Evolutionary conservation across 495 filamentous ascomycete genomes (phyloP).

Genomic region (Letharia columbiana): DNA sequence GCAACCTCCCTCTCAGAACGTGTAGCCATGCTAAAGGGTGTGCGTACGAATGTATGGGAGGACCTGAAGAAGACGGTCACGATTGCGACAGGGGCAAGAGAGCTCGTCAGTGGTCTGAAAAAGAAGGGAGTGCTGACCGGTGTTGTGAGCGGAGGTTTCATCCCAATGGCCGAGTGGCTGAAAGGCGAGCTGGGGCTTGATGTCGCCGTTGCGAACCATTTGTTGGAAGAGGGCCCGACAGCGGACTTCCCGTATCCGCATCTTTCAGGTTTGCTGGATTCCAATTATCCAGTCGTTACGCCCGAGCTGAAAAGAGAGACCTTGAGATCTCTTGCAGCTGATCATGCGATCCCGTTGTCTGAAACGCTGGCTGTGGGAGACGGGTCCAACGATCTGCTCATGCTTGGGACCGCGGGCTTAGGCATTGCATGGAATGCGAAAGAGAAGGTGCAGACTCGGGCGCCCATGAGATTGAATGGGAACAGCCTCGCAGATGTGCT

Average conservation of each 20-base stretch:
- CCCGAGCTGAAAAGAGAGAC: slow-evolving; percentile 69
- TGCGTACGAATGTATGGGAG: slow-evolving; percentile 72
- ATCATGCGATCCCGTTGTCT: slow-evolving; percentile 60
- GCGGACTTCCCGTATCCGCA: slow-evolving; percentile 22
- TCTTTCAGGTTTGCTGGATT: slow-evolving; percentile 68
- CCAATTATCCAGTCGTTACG: slow-evolving; percentile 67
- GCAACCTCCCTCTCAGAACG: slow-evolving; percentile 68
- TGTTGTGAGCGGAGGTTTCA: slow-evolving; percentile 86
- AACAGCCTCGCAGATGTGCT: slow-evolving; percentile 71
- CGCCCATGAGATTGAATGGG: slow-evolving; percentile 72
- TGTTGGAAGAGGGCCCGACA: slow-evolving; percentile 3
- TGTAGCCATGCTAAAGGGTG: slow-evolving; percentile 69
- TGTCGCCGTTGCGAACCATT: slow-evolving; percentile 75
- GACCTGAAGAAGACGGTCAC: slow-evolving; percentile 62
- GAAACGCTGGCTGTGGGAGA: slow-evolving; percentile 85
- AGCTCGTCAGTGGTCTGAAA: slow-evolving; percentile 65
- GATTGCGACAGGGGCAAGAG: slow-evolving; percentile 69
- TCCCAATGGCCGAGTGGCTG: slow-evolving; percentile 79
- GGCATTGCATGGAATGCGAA: slow-evolving; percentile 95
- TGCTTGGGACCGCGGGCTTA: slow-evolving; percentile 82
- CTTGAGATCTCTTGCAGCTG: slow-evolving; percentile 64
- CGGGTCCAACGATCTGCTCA: slow-evolving; percentile 88
- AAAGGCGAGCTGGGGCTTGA: slow-evolving; percentile 72
- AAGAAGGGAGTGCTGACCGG: slow-evolving; percentile 72
- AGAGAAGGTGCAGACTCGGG: slow-evolving; percentile 78